phyloP scores from a whole-genome alignment of 2,329 filamentous ascomycete genomes.

The Sporothrix dimorphospora region DNA sequence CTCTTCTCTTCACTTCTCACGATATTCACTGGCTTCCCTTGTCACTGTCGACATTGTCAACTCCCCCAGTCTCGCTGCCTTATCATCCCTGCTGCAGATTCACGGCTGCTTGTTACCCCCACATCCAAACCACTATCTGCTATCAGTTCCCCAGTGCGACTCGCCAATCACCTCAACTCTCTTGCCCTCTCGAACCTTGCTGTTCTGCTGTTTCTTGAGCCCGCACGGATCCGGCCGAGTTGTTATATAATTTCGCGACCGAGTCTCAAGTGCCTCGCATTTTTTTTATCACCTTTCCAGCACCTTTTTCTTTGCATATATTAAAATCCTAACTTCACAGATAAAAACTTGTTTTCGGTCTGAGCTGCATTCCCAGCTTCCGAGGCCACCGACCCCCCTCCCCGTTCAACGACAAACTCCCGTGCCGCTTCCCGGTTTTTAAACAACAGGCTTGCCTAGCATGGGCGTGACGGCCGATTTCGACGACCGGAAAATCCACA shows the following conservation, averaged over 20 bases:
- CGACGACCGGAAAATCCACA: slow-evolving; percentile 68
- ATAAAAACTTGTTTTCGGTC: neutral
- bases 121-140: slow-evolving; percentile 22
- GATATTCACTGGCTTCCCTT: neutral
- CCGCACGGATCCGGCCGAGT: slow-evolving; percentile 11
- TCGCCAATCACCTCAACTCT: slow-evolving; percentile 23
- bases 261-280: too few relatives aligned
- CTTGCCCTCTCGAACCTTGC: neutral
- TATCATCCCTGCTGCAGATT: slow-evolving; percentile 16
- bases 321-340: neutral
- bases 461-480: slow-evolving; percentile 69
- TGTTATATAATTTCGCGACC: neutral
- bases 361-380: slow-evolving; percentile 16
- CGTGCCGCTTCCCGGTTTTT: neutral
- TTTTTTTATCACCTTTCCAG: neutral
- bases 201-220: neutral
- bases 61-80: neutral
- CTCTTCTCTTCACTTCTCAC: neutral
- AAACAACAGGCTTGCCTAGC: slow-evolving; percentile 60
- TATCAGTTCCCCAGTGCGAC: neutral
- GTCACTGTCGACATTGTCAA: neutral
- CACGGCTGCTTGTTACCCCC: slow-evolving; percentile 20
- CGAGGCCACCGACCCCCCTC: slow-evolving; percentile 14
- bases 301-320: neutral
- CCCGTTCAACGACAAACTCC: neutral